Base-by-base conservation (phyloP, 208 protist genomes). In the Wallacemonas sp. region DNA sequence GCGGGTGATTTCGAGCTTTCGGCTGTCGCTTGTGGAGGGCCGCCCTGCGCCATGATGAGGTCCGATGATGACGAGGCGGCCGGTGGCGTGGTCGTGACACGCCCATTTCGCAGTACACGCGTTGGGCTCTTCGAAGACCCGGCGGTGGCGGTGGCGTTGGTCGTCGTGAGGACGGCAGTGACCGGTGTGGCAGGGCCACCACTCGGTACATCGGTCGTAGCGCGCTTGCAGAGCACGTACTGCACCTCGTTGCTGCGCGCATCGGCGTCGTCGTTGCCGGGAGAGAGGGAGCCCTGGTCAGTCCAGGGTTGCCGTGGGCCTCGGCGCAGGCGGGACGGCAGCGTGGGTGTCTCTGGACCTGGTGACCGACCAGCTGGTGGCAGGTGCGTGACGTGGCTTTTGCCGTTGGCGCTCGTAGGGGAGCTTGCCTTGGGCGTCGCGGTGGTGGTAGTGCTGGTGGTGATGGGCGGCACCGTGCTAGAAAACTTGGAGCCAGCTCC, bases 31-130 rank as follows among this genome's bases (percentile, higher is more conserved):
- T 6, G 9, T 3, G 1, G 26, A 30, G 52, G 52, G 16, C 52
- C 52, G 30, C 52, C 52, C n/a, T 39, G 26, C 14, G 52, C 52
- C 5, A 58, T 39, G 52, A 58, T 58, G 19, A 58, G 8, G 23
- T 58, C 52, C 11, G 52, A 58, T 6, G 24, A 30, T 26, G 47
- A 9, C 52, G 52, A n/a, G 4, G 52, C 52, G 6, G 26, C 12
- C n/a, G 52, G 52, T 34, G 52, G n/a, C 30, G 52, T 39, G 52
- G 19, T 30, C 6, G 17, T 6, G 3, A 55, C 47, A n/a, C 47
- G 47, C 9, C 47, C 47, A 32, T 55, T 55, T 3, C 47, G 47
- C 6, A 55, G 26, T 5, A 55, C 6, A 24, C 21, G 47, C 47
- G n/a, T 27, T 6, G 47, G 9, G 44, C 44, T 49, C 36, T 41